phyloP scores from a whole-genome alignment of 2,329 filamentous ascomycete species.

The Juglanconis oblonga region DNA sequence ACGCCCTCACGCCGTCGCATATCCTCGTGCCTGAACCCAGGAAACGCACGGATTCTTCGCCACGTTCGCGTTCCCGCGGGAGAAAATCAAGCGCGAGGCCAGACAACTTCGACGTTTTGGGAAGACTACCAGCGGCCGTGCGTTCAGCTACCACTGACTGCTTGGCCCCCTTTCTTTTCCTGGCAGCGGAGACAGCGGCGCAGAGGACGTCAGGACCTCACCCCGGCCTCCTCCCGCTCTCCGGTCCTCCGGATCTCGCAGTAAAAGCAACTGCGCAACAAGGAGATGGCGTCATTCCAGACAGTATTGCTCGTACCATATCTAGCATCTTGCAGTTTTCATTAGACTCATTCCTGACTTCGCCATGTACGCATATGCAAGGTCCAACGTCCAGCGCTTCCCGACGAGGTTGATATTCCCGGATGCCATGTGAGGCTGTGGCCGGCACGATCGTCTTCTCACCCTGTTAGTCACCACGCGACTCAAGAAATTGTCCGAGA shows the following conservation, averaged over 20 bases:
- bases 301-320: slow-evolving; percentile 6
- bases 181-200: not conserved
- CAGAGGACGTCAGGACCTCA: not conserved
- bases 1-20: not conserved
- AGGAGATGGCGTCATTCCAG: not conserved
- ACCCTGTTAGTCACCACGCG: not conserved
- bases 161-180: not conserved
- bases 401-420: not conserved
- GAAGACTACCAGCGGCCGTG: slow-evolving; percentile 5
- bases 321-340: slow-evolving; percentile 5
- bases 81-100: not conserved
- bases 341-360: not conserved
- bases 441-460: not conserved
- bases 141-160: not conserved
- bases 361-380: not conserved
- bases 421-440: not conserved
- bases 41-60: slow-evolving; percentile 4
- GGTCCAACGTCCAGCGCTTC: not conserved
- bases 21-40: slow-evolving; percentile 4
- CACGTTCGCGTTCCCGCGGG: not conserved
- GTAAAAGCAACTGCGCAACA: not conserved
- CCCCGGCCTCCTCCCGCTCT: not conserved
- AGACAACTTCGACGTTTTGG: not conserved
- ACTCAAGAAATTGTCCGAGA: not conserved
- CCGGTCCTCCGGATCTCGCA: not conserved